phyloP scores from a whole-genome alignment of 2,329 filamentous ascomycete genomes.

The Microsporum canis region DNA sequence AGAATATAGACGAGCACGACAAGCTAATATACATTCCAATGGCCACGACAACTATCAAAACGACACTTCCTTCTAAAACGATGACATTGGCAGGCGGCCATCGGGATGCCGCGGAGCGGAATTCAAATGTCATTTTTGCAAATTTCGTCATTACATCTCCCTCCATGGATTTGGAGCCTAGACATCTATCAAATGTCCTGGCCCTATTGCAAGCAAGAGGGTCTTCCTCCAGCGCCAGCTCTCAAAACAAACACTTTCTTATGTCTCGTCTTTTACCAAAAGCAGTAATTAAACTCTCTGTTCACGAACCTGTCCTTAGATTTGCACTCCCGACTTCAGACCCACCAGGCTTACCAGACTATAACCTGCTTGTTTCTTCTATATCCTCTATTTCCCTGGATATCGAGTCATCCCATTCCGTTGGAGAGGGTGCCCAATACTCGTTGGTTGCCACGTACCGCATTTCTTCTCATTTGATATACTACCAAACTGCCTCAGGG shows the following conservation, averaged over 20 bases:
- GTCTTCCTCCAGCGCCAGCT: conserved; percentile 32
- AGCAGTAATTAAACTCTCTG: conserved; percentile 85
- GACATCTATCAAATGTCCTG: conserved; percentile 75
- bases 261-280: conserved; percentile 89
- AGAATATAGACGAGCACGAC: conserved; percentile 75
- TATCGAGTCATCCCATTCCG: conserved; percentile 87
- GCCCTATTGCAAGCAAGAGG: conserved; percentile 55
- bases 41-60: conserved; percentile 90
- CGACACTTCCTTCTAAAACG: conserved; percentile 87
- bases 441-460: conserved; percentile 71
- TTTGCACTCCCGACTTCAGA: conserved; percentile 75
- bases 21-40: conserved; percentile 89
- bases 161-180: conserved; percentile 82
- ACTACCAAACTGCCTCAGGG: conserved; percentile 81
- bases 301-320: conserved; percentile 89
- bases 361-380: conserved; percentile 88
- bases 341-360: conserved; percentile 56
- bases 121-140: conserved; percentile 90
- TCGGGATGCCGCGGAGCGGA: conserved; percentile 70
- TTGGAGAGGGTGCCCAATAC: conserved; percentile 74
- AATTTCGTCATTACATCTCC: conserved; percentile 95
- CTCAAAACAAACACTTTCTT: conserved; percentile 48
- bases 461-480: conserved; percentile 75
- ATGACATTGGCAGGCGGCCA: conserved; percentile 62
- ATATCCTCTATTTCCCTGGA: conserved; percentile 90